Base-by-base conservation (phyloP, 2,329 filamentous ascomycete species). In the Beauveria brongniartii region DNA sequence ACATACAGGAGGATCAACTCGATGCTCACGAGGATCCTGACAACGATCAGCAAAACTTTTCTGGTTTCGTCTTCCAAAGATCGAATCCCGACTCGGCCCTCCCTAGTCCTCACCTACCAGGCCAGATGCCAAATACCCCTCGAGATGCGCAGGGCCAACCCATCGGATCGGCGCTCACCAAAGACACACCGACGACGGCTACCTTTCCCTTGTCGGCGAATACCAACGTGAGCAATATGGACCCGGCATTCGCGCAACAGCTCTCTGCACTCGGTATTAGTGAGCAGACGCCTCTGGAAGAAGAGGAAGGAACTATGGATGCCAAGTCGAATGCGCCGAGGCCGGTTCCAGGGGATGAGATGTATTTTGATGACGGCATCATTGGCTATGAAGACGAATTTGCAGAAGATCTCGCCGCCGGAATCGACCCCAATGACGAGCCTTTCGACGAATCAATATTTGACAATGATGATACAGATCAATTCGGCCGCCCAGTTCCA, bases 391-490 rank as follows among this genome's bases (percentile, higher is more conserved):
- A 77, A 46, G 69, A 71, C 22, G 75, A 76, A 57, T 80, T 82
- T 66, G 76, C 78, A 8, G 77, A 76, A 61, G 76, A 78, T 55
- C 74, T 79, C 3, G 77, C 72, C 28, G 69, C 67, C 4, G 67
- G 67, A 47, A 69, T 69, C 14, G 70, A 80, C 62, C 79, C 78
- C 20, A 82, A 87, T 30, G 78, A 78, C 1, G 75, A 77, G 0
- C 77, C 81, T 1, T 90, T 91, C 69, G 87, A 91, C 63, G 88
- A 91, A 69, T 87, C 85, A 6, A 80, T 90, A 16, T 91, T 91
- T 68, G 88, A 91, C 65, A 79, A 85, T 37, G 79, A 88, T 56
- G 84, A 87, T 67, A 85, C 85, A 16, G 81, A 88, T 70, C 71
- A 79, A 64, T 87, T 82, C 67, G 84, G 85, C 18, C 77, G 85